Evolutionary conservation across 1,284 basidiomycete species (phyloP), one percentile per base, ranked within the genome.

Genomic region (Rhodotorula sp.): DNA sequence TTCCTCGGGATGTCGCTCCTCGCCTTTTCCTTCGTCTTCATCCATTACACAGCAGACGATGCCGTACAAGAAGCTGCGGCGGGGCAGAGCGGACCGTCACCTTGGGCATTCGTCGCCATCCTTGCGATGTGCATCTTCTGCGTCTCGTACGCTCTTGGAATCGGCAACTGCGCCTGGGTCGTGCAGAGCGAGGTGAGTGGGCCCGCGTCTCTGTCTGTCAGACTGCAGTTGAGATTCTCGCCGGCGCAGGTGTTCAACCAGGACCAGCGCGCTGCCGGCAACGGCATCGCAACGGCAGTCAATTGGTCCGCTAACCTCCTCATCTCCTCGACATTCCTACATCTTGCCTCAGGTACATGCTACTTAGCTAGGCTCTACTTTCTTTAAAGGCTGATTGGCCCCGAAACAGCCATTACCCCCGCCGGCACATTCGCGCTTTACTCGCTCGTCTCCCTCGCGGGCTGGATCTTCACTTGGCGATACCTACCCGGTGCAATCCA

Each of bases 81-180:
- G 8, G 6, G 2, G 18, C 37, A 6, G 5, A 13, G 4, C 2
- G 40, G 52, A 3, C 26, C 57, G 51, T 53, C 26, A 9, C 40
- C 61, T 2, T 60, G 64, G 64, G 87, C 86, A 86, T 89, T 16
- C 83, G 84, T 2, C 80, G 88, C 65, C 86, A 31, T 92, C 16
- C 80, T 91, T n/a, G 76, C 88, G 26, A 86, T 88, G 51, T 91
- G 91, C 88, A 86, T 90, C 70, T 79, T 89, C 73, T 92, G 68
- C 30, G 59, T 61, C 18, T 57, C 65, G 10, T 77, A 74, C 48
- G 91, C 90, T 0, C 65, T 77, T 20, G 65, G 89, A 1, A 80
- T 89, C 13, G 86, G 86, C 13, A 92, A 91, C 77, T 88, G 92
- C 1, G 90, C 91, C 0, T 93, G 90, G 90, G 65, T 74, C 40